Evolutionary conservation across 768 basidiomycete species (phyloP).

Genomic region (Termitomyces sp.): DNA sequence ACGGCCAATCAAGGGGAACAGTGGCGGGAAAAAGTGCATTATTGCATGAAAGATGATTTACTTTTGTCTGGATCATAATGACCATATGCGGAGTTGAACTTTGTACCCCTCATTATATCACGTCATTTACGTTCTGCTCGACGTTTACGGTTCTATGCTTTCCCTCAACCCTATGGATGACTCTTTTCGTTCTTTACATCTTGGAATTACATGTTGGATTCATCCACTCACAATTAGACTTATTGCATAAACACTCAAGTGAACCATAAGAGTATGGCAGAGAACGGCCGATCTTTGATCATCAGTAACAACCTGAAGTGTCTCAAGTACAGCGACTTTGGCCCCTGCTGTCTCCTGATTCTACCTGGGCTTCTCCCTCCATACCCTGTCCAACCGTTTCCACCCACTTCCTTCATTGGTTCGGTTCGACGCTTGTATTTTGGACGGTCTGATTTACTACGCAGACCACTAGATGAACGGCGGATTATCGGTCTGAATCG

Average conservation of each 20-base stretch:
- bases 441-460: background rate
- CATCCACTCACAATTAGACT: constrained; percentile 10
- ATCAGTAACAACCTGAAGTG: constrained; percentile 15
- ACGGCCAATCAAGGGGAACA: constrained; percentile 49
- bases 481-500: constrained; percentile 1
- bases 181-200: constrained; percentile 13
- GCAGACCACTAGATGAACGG: background rate
- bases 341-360: background rate
- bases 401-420: constrained; percentile 8
- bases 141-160: constrained; percentile 59
- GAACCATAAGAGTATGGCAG: constrained; percentile 4
- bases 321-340: constrained; percentile 4
- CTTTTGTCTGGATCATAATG: constrained; percentile 2
- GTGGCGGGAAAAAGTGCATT: constrained; percentile 54
- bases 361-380: background rate
- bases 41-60: constrained; percentile 54
- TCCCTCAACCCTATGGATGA: constrained; percentile 14
- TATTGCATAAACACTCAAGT: constrained; percentile 1
- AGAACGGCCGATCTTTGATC: constrained; percentile 3
- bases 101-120: constrained; percentile 42
- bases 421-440: constrained; percentile 6
- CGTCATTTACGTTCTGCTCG: constrained; percentile 70
- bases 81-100: constrained; percentile 24
- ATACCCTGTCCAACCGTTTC: constrained; percentile 4
- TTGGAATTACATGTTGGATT: constrained; percentile 7